Conservation (phyloP, 192 early-diverging fungal species). For the Podila horticola region DNA sequence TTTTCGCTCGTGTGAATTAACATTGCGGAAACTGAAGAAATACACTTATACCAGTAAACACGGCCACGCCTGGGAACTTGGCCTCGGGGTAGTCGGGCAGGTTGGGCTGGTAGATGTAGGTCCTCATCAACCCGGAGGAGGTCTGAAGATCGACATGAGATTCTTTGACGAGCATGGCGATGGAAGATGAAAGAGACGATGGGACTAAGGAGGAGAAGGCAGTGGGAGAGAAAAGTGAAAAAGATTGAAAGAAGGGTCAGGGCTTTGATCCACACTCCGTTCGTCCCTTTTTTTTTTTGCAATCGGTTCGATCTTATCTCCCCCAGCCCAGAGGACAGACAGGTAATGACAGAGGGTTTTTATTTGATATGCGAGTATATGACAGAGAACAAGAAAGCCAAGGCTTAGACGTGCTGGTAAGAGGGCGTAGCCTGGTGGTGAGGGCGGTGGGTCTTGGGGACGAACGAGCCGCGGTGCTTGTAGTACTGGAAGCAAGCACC, state of each 20-base stretch:
- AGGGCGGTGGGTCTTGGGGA: slow-evolving; percentile 25
- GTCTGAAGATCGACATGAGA: slow-evolving; percentile 55
- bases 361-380: too few relatives aligned
- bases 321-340: background rate
- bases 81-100: slow-evolving; percentile 62
- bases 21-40: too few relatives aligned
- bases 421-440: slow-evolving; percentile 28
- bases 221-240: too few relatives aligned
- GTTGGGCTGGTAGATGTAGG: slow-evolving; percentile 65
- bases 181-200: background rate
- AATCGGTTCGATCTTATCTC: too few relatives aligned
- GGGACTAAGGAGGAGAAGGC: background rate
- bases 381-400: too few relatives aligned
- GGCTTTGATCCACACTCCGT: too few relatives aligned
- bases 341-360: background rate
- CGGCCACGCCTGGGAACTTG: slow-evolving; percentile 60
- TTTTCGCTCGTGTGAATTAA: too few relatives aligned
- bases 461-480: slow-evolving; percentile 53
- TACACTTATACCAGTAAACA: slow-evolving; percentile 32
- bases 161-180: slow-evolving; percentile 64
- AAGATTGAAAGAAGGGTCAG: too few relatives aligned
- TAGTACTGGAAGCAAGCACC: slow-evolving; percentile 75
- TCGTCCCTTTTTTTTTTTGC: too few relatives aligned
- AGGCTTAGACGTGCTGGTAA: slow-evolving; percentile 38
- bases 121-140: slow-evolving; percentile 59